Evolutionary conservation across 192 early-diverging fungal species (phyloP).

Genomic region (Pilobolus umbonatus): DNA sequence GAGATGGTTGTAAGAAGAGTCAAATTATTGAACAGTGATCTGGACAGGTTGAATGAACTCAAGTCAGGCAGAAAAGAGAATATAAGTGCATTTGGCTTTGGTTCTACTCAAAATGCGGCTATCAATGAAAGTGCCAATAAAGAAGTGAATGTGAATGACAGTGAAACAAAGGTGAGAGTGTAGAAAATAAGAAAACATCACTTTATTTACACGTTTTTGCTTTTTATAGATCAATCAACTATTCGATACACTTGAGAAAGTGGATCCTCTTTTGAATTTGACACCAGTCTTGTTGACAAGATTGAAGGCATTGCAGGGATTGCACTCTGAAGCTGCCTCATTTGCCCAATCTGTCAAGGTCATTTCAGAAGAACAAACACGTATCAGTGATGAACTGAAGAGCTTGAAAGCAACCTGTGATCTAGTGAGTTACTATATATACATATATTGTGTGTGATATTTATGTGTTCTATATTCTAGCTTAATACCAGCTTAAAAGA

Average conservation of each 20-base stretch:
- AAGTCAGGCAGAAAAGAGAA: conserved; percentile 35
- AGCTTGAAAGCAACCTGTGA: conserved; percentile 54
- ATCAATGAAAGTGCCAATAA: background rate
- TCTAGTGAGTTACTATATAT: conserved; percentile 33
- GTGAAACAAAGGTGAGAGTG: conserved; percentile 28
- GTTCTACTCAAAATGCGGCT: background rate
- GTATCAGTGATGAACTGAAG: conserved; percentile 61
- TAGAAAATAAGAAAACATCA: conserved; percentile 31
- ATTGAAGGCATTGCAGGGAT: conserved; percentile 67
- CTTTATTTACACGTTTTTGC: background rate
- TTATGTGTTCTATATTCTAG: too few relatives aligned
- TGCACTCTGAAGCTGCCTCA: conserved; percentile 80
- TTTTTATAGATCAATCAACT: conserved; percentile 55
- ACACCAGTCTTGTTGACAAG: conserved; percentile 76
- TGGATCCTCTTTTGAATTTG: conserved; percentile 77
- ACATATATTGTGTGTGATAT: background rate
- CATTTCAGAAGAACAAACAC: conserved; percentile 63
- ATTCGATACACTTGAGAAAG: conserved; percentile 60
- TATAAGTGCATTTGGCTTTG: background rate
- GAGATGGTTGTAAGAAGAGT: conserved; percentile 57
- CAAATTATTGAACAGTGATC: conserved; percentile 55
- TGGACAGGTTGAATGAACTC: conserved; percentile 68
- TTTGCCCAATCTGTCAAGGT: conserved; percentile 71
- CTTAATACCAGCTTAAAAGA: conserved; percentile 51
- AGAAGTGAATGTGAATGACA: conserved; percentile 2